Evolutionary conservation across 768 basidiomycete species (phyloP), one percentile per base, ranked within the genome.

Genomic region (Serendipita vermifera): DNA sequence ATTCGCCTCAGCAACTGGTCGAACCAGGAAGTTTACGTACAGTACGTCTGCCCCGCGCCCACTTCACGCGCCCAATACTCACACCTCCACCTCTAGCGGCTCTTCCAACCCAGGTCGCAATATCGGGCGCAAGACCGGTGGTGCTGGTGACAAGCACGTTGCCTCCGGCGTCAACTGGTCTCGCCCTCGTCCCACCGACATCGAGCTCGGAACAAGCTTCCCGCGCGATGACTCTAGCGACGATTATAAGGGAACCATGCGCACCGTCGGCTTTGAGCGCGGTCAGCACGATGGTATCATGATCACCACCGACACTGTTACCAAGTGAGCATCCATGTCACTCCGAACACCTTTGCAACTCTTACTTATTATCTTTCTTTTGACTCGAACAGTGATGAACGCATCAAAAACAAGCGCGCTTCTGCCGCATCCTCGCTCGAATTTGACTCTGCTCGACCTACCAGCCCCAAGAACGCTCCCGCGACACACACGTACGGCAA

Each of bases 271-370:
- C 20, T 51, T 51, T 51, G 46, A 51, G n/a, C 46, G 46, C 46
- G 46, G 46, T 22, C 46, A 51, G 7, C 9, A 15, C 22, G 46
- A 51, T 11, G 46, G 46, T 29, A 51, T 51, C 27, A 51, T 51
- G 46, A 51, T 51, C 31, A 51, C 46, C 22, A 51, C 46, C 27
- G 46, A 51, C n/a, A 51, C 46, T 20, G 24, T 51, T 51, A 51
- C 46, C 22, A 51, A 51, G 46, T 51, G 46, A 51, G 46, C 27
- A 20, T 22, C 46, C 27, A 9, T 31, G 9, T 51, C 29, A 26
- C 29, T 7, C 22, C 46, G 46, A 9, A 9, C n/a, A 9, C 9
- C n/a, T 51, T 20, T 26, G 9, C 22, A 51, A 15, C 5, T 20
- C 27, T 51, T 51, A 51, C 46, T 29, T 51, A 26, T 26, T n/a